Percentiles rank a stretch among this genome's conserved stretches.
These are phyloP conservation scores for Chloris gayana DNA, from an alignment of 176 grass and related monocot species.

Conservation along the genomic window DNA sequence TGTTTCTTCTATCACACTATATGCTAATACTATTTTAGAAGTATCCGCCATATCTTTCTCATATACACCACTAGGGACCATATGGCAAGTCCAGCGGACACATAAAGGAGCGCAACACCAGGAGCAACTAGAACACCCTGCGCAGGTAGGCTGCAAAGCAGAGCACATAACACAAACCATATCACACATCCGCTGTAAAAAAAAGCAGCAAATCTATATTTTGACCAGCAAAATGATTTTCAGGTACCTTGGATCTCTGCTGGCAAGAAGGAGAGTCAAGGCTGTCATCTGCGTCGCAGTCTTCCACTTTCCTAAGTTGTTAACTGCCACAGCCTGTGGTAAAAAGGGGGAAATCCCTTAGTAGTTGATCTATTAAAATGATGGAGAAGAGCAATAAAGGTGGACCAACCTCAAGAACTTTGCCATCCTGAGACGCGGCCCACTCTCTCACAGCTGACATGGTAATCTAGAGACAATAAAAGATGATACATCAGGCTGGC, in stretches of 20 bases:
- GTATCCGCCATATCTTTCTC: conserved; percentile 90
- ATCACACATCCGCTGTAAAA: neutral
- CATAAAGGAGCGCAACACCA: conserved; percentile 78
- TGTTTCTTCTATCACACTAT: conserved; percentile 60
- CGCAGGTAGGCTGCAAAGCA: conserved; percentile 57
- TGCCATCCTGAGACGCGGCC: conserved; percentile 92
- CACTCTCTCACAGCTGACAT: conserved; percentile 99
- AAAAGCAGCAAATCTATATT: neutral
- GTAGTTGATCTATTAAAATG: conserved; percentile 16
- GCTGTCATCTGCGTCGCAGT: conserved; percentile 91
- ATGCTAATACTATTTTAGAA: conserved; percentile 72
- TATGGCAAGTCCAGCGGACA: conserved; percentile 87
- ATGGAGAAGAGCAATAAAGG: conserved; percentile 25
- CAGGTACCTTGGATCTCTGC: conserved; percentile 79
- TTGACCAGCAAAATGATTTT: neutral
- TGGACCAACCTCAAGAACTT: conserved; percentile 83
- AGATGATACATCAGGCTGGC: neutral
- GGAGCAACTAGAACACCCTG: conserved; percentile 50
- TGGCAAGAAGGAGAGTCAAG: conserved; percentile 79
- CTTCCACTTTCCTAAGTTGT: conserved; percentile 96
- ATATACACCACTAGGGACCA: conserved; percentile 94
- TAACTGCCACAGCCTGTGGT: conserved; percentile 91
- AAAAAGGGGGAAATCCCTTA: conserved; percentile 35
- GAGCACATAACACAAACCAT: neutral
- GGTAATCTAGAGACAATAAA: conserved; percentile 75